Evolutionary conservation across 208 protist genomes (phyloP), one percentile per base, ranked within the genome.

Genomic region (Trypanosoma platydactyli): DNA sequence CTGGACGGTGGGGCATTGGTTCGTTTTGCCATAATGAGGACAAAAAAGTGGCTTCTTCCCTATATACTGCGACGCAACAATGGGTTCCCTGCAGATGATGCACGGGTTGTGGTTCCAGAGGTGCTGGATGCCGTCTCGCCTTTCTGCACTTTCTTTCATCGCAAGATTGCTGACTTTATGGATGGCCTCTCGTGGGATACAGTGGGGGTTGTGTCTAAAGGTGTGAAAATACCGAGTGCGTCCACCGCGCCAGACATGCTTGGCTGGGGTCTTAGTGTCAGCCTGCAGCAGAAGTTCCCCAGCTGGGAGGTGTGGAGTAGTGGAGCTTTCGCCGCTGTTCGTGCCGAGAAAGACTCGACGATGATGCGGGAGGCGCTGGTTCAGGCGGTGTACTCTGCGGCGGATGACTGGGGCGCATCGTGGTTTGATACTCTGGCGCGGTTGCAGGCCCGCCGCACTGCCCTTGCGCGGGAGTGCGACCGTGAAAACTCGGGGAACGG

Each of bases 391-490:
- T 66, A 46, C n/a, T 16, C 60, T n/a, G 60, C 60, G 5, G 30
- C 49, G 7, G 45, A 55, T 46, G 6, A 46, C n/a, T 66, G 60
- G 60, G 60, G 60, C 13, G 9, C 15, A n/a, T n/a, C 15, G 5
- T 27, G 49, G 20, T 54, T 56, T 22, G 33, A 56, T 1, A 48
- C 49, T 5, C 27, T 76, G 7, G 30, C 64, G 22, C 52, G 38
- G 0, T 44, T 76, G 16, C 56, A 70, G 20, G 51, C 41, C 49
- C 63, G 71, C 22, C 71, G 71, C 29, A 61, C 60, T 46, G 71
- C 48, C 1, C 18, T 70, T 16, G 35, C 44, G 9, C 57, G 41
- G 40, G 29, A 44, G 16, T 13, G 57, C 9, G 24, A 53, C 12
- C 25, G 9, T 18, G 11, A 41, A 4, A 0, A 30, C 24, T n/a